Evolutionary conservation across 768 basidiomycete genomes (phyloP), one percentile per base, ranked within the genome.

Genomic region (Pulveroboletus sp.): DNA sequence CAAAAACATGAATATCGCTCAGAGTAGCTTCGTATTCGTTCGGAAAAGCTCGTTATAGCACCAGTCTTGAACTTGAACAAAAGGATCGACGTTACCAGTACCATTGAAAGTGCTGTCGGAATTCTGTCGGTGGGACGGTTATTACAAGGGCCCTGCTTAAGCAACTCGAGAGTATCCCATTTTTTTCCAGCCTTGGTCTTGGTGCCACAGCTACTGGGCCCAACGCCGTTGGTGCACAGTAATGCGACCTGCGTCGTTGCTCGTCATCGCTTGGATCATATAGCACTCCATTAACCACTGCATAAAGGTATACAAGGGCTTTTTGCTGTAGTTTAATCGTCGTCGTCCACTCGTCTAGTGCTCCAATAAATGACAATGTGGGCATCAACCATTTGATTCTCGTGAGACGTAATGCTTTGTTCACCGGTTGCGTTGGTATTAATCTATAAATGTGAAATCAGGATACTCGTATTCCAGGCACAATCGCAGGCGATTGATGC

Each of bases 1-100:
- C 14, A 83, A 82, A 57, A 88, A 92, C 55, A 89, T 92, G 88
- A 87, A 89, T 3, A 89, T 89, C 2, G 82, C 81, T 46, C 89
- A 89, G 0, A 72, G 78, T 1, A 80, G 82, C 0, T 86, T 84
- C 59, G 78, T 79, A 18, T 84, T 93, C 60, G 70, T 92, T 55
- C 76, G 85, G 80, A n/a, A 83, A 62, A 30, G 68, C 50, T 15
- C 5, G 27, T 32, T n/a, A 10, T 10, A 13, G 9, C n/a, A 38
- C 8, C 6, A 13, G 33, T 38, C 5, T 11, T 17, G 5, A 37
- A 17, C 10, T 28, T 39, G 1, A 15, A 42, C 49, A 45, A 15
- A 55, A 17, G 33, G 32, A 42, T 32, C 31, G 51, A 32, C 53
- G 37, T 38, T 40, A 55, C 21, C 39, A 85, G 86, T 54, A 80